Evolutionary conservation across 345 rosid genomes (phyloP), one percentile per base, ranked within the genome.

Genomic region (Euphorbia peplus): DNA sequence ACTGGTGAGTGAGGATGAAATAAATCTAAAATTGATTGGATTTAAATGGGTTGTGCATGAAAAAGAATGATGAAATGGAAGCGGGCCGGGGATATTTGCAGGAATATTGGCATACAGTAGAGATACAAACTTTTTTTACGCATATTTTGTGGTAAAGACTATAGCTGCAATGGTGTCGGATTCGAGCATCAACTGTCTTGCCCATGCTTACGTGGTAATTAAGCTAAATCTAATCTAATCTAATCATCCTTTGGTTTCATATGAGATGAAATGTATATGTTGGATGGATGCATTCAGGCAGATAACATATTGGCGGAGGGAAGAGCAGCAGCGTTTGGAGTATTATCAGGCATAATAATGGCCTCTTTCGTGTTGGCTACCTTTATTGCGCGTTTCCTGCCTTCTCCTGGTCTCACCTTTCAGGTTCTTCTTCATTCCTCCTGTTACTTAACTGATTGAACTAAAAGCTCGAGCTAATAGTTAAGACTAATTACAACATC

Each of bases 151-250:
- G 47, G 32, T 74, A 58, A 85, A 77, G 82, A 91, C 82, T 56
- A 76, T 91, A 73, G 87, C 89, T 21, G 82, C 82, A 52, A 83
- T 89, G 88, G 78, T 88, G 22, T 85, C 84, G 37, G 90, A 84
- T 64, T 85, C 85, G 62, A 79, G 84, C 79, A 69, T 88, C 58
- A 82, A 75, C 66, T 89, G 93, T 77, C 88, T 93, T 14, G 92
- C 97, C 42, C 85, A 76, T 71, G 97, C 97, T 48, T 91, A 93
- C 67, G 85, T 89, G 93, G 97, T 93, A 85, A 67, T 32, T n/a
- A n/a, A n/a, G n/a, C n/a, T n/a, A n/a, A n/a, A n/a, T n/a, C n/a
- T n/a, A n/a, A n/a, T n/a, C n/a, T n/a, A n/a, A n/a, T n/a, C n/a
- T n/a, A n/a, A n/a, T n/a, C n/a, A n/a, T n/a, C n/a, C n/a, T n/a